phyloP scores from a whole-genome alignment of 129 eudicot genomes.

The Gnaphalium uliginosum region DNA sequence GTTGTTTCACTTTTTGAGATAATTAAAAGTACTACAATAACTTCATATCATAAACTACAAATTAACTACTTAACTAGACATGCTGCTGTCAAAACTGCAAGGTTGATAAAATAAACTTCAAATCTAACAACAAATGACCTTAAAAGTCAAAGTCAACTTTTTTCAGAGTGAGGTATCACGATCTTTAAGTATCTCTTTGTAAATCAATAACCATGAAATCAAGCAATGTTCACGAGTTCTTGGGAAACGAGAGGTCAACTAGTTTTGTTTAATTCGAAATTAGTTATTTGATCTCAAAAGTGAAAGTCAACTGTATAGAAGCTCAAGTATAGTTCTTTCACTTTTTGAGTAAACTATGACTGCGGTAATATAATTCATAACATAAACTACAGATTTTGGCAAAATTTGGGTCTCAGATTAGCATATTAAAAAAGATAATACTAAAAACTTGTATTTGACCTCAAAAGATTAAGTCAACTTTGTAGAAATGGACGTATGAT shows the following conservation, averaged over 20 bases:
- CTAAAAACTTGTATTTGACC: background rate
- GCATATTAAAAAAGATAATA: background rate
- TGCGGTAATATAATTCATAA: background rate
- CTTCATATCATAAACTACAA: constrained; percentile 1
- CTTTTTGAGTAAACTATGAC: background rate
- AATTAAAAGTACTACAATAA: background rate
- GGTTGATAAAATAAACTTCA: background rate
- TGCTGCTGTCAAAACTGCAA: background rate
- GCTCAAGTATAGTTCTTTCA: background rate
- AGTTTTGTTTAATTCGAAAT: too few species aligned
- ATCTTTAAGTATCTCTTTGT: background rate
- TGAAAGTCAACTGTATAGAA: constrained; percentile 15
- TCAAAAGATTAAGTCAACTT: constrained; percentile 4
- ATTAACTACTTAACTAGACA: background rate
- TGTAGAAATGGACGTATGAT: constrained; percentile 2
- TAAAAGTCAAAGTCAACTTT: constrained; percentile 24
- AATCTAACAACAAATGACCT: constrained; percentile 13
- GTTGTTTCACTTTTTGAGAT: constrained; percentile 11
- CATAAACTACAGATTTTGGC: background rate
- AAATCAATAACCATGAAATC: background rate
- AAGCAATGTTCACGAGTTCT: constrained; percentile 12
- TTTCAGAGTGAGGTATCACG: background rate
- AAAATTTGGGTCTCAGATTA: background rate
- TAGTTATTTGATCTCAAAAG: constrained; percentile 4
- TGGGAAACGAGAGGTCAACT: background rate